phyloP scores from a whole-genome alignment of 345 rosid species.

The Eucalyptus polybractea region DNA sequence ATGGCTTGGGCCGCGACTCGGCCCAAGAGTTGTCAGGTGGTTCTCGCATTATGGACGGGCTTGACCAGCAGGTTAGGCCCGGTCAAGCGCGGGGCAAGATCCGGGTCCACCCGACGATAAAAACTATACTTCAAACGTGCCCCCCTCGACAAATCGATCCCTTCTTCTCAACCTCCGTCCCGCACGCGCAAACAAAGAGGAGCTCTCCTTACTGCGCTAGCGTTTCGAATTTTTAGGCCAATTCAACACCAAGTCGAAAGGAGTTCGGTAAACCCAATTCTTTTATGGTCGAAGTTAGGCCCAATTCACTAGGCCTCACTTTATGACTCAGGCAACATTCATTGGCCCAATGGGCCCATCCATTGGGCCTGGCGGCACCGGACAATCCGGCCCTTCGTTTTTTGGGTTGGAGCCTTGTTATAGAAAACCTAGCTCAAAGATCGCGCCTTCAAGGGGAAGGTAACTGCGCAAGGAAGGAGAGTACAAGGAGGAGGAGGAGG shows the following conservation, averaged over 20 bases:
- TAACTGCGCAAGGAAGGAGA: neutral
- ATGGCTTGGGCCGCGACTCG: neutral
- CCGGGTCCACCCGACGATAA: neutral
- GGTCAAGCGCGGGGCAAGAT: neutral
- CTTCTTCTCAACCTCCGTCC: neutral
- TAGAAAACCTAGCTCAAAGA: neutral
- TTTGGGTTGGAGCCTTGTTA: neutral
- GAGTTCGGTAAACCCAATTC: neutral
- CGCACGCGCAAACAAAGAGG: neutral
- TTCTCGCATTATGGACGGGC: neutral
- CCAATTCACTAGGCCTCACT: neutral
- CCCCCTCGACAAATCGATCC: neutral
- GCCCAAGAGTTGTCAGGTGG: neutral
- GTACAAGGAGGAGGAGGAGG: neutral
- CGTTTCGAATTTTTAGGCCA: neutral
- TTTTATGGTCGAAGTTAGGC: neutral
- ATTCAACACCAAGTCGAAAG: neutral
- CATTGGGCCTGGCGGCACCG: neutral
- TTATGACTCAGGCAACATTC: neutral
- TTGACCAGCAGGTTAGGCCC: neutral
- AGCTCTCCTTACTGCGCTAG: neutral
- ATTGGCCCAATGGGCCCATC: neutral
- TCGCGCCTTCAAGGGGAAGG: neutral
- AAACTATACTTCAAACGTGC: neutral
- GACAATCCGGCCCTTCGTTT: neutral